A percentile compares a stretch with the other conserved stretches of the same genome.
Evolutionary conservation across 2,329 filamentous ascomycete species (phyloP).

Genomic region (Exophiala xenobiotica): DNA sequence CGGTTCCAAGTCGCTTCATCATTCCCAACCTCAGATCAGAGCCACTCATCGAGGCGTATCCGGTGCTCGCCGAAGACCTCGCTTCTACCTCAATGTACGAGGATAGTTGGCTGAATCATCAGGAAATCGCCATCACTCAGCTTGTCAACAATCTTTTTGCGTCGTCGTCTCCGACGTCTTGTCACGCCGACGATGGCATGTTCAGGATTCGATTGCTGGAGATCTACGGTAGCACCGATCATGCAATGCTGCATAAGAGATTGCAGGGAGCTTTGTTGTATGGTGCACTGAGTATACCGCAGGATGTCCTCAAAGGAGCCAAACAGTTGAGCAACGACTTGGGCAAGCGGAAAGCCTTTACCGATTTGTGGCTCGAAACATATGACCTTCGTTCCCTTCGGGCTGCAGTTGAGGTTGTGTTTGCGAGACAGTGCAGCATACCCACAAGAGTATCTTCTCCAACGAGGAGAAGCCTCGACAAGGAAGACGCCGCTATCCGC

Average conservation of each 20-base stretch:
- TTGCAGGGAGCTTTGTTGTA: constrained; percentile 59
- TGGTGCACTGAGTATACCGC: constrained; percentile 57
- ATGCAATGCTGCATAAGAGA: constrained; percentile 55
- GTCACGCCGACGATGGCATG: constrained; percentile 37
- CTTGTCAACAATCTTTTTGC: constrained; percentile 57
- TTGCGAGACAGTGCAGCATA: constrained; percentile 47
- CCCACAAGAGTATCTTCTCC: background rate
- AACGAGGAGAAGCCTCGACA: constrained; percentile 3
- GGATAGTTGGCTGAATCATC: constrained; percentile 61
- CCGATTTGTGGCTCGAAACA: constrained; percentile 58
- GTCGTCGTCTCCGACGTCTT: constrained; percentile 14
- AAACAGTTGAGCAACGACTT: constrained; percentile 56
- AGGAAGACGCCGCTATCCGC: constrained; percentile 2
- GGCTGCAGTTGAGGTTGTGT: constrained; percentile 57
- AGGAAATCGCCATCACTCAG: constrained; percentile 61
- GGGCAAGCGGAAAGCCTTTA: constrained; percentile 57
- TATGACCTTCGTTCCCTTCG: constrained; percentile 55
- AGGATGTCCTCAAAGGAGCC: constrained; percentile 46
- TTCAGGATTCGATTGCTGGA: constrained; percentile 52
- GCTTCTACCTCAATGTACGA: constrained; percentile 60
- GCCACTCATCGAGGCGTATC: constrained; percentile 43
- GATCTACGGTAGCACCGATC: constrained; percentile 54
- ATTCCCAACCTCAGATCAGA: constrained; percentile 17
- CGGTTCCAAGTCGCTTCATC: constrained; percentile 26
- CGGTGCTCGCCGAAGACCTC: constrained; percentile 55